These are phyloP conservation scores for Epithele typhae DNA, from an alignment of 768 basidiomycete genomes.

Conservation along the genomic window DNA sequence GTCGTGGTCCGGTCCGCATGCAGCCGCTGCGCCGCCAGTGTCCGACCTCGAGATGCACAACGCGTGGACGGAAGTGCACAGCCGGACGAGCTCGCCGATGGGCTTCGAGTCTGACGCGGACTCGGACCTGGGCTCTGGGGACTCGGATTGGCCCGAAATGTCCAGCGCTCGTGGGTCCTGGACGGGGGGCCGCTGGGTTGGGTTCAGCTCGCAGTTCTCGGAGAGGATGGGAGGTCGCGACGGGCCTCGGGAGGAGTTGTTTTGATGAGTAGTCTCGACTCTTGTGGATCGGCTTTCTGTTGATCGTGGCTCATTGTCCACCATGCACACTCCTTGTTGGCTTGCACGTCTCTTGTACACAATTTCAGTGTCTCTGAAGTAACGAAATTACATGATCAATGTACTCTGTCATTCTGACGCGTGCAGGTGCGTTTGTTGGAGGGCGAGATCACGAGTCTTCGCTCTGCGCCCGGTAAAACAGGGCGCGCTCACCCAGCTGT, in stretches of 20 bases:
- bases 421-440: too few relatives aligned
- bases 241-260: conserved; percentile 21
- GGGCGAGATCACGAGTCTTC: too few relatives aligned
- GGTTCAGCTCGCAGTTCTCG: conserved; percentile 39
- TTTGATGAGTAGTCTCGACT: conserved; percentile 5
- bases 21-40: conserved; percentile 1
- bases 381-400: too few relatives aligned
- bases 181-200: conserved; percentile 25
- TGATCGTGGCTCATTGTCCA: too few relatives aligned
- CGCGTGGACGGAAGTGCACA: conserved; percentile 17
- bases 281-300: too few relatives aligned
- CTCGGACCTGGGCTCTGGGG: conserved; percentile 3
- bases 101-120: conserved; percentile 9
- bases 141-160: conserved; percentile 19
- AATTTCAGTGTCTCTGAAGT: too few relatives aligned
- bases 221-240: conserved; percentile 18
- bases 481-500: too few relatives aligned
- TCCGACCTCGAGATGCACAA: conserved; percentile 24
- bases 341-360: too few relatives aligned
- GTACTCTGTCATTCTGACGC: too few relatives aligned
- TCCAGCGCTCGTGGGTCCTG: background rate
- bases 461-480: too few relatives aligned
- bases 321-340: too few relatives aligned
- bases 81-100: conserved; percentile 4
- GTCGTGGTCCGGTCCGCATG: conserved; percentile 10